Evolutionary conservation across 352 stramenopile species (phyloP), one percentile per base, ranked within the genome.

Genomic region (Halophytophthora polymorphica): DNA sequence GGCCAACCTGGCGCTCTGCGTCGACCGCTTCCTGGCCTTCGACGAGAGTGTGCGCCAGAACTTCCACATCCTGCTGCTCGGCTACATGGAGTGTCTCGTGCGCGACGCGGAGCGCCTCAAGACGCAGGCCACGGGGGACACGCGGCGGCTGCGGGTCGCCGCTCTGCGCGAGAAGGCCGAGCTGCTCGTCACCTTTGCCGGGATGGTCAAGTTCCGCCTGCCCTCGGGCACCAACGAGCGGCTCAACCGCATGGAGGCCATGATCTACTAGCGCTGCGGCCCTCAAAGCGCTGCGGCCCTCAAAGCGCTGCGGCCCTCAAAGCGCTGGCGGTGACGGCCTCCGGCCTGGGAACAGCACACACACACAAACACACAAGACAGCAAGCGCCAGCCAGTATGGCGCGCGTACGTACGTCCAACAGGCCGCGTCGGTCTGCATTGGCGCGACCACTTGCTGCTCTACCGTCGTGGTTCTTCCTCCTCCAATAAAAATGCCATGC

Each of bases 201-300:
- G 84, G 18, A 93, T 95, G 84, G 86, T 95, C 68, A 95, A 93
- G 66, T 89, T 91, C 61, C 84, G 84, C 29, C 56, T 93, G 37
- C 84, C 84, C 6, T 67, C 81, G 8, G 84, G 83, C 33, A 91
- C 81, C 13, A 91, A 91, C 56, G 84, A 93, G 54, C 77, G 83
- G 23, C 59, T 95, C 35, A 89, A 90, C 63, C 84, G 83, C 56
- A 87, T 95, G 79, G 84, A 95, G 50, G 68, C 72, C 53, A 93
- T 93, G 83, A 93, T 93, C 67, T 88, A 88, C 71, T 92, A 84
- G 55, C 58, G 50, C 33, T 25, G 22, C 37, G 37, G 36, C 50
- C 22, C 34, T 22, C 14, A 33, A 29, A 22, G 18, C 33, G 44
- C 44, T 28, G 22, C 37, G 37, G 36, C 50, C 22, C 34, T 22